A percentile compares a stretch with the other conserved stretches of the same genome.
Conservation (phyloP, 75 land plant genomes). For the Adiantum capillusveneris region DNA sequence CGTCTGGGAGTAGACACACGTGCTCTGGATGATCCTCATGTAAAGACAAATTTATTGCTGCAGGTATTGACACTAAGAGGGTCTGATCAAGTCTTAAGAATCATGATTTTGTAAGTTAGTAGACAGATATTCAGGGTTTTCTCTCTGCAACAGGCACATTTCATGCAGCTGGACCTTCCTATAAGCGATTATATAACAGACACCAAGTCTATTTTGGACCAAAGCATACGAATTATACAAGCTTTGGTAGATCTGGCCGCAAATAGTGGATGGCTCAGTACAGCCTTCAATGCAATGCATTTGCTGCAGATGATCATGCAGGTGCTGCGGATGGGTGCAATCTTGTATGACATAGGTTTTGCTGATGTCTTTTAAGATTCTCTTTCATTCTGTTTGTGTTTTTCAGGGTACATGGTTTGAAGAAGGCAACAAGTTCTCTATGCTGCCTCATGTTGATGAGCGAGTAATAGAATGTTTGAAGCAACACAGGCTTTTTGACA, state of each 20-base stretch:
- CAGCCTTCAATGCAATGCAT: constrained; percentile 76
- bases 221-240: constrained; percentile 94
- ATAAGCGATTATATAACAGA: constrained; percentile 91
- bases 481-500: constrained; percentile 29
- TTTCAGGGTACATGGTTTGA: constrained; percentile 79
- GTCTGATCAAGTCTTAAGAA: not conserved
- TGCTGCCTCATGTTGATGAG: constrained; percentile 72
- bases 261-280: constrained; percentile 96
- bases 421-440: constrained; percentile 42
- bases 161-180: constrained; percentile 78
- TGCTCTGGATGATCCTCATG: constrained; percentile 90
- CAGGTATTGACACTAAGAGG: constrained; percentile 43
- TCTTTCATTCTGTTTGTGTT: not conserved
- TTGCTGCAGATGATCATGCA: constrained; percentile 97
- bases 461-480: constrained; percentile 34
- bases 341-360: not conserved
- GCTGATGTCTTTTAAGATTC: not conserved
- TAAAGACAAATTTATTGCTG: constrained; percentile 82
- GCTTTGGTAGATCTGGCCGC: constrained; percentile 98
- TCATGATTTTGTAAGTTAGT: not conserved
- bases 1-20: constrained; percentile 56
- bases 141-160: constrained; percentile 97
- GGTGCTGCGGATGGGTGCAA: constrained; percentile 32
- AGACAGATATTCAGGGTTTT: too few species aligned
- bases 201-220: constrained; percentile 94